Evolutionary conservation across 202 grass and related monocot species (phyloP), one percentile per base, ranked within the genome.

Genomic region (Brachypodium distachyon): DNA sequence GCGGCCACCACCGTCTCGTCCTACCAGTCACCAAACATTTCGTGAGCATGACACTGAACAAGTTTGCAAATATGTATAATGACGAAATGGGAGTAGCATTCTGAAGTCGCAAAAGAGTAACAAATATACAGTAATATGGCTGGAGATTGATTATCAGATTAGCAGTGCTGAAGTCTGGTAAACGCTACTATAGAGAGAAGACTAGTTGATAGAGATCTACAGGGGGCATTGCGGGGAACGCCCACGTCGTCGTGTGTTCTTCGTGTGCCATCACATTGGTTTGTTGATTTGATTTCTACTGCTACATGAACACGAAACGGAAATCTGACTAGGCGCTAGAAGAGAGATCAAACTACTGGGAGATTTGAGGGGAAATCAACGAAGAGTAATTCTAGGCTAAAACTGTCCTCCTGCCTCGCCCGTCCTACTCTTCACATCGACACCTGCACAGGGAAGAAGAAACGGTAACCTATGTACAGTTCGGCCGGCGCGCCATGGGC

Each of bases 401-500:
- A 63, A 21, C 56, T 70, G 19, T n/a, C n/a, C 69, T 62, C 25
- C 61, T 50, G 29, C 4, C 60, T 62, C 33, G n/a, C n/a, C n/a
- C n/a, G n/a, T n/a, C 52, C 80, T 83, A 80, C 75, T 83, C 75
- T 80, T 79, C 75, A 79, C 76, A 59, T 72, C 61, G 59, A 74
- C 85, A 75, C 60, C 81, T 84, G 71, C 76, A 88, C 39, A 80
- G 29, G 38, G 36, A 23, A 80, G 46, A 33, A 72, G 21, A 65
- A 9, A 75, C 58, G 76, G 55, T 63, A 54, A 77, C 56, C n/a
- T 88, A 88, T 88, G 81, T 88, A 84, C 86, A 88, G 73, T 73
- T 50, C 9, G 6, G 65, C 13, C 21, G 21, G 51, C 9, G n/a
- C 50, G 7, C 7, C 47, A 1, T 16, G 5, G n/a, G 14, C 44